Base-by-base conservation (phyloP, 1,139 yeast genomes). In the Taphrina populina region DNA sequence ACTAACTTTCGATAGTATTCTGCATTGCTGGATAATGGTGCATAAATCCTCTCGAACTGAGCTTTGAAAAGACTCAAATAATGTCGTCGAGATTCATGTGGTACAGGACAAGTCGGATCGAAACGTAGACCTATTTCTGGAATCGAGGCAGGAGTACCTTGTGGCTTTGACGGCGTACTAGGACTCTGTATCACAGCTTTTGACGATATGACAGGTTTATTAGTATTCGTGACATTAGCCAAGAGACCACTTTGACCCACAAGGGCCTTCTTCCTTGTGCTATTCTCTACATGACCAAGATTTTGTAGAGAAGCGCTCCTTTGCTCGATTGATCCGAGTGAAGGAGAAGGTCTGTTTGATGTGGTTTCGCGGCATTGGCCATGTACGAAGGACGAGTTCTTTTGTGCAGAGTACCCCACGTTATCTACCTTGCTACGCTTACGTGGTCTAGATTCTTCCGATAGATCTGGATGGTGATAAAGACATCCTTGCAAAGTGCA, bases 21-120 rank as follows among this genome's bases (percentile, higher is more conserved):
- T n/a, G 21, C 5, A n/a, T n/a, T 4, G 5, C 23, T 35, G 11
- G 43, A 20, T 13, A 49, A 27, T 3, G 30, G 34, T 13, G 35
- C 39, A 40, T 49, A 49, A 13, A 49, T 39, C 13, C 54, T 15
- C n/a, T 27, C 37, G 19, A 49, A 49, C 40, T 49, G 46, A 15
- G 34, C 36, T 15, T 21, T 13, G 30, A 33, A 49, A n/a, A 39
- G 40, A 2, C 39, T 20, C 10, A 37, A 40, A 32, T 37, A 49
- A 15, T 49, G 44, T 17, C 37, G 41, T 4, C 54, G 37, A 17
- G 36, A 41, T 11, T 37, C 54, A n/a, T 49, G 54, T 5, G 54
- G 37, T 4, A 49, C 26, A 17, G 21, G 30, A 17, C 44, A 29
- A 23, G 15, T 19, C 8, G 54, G 54, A 13, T 49, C 54, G 33